A percentile compares a stretch with the other conserved stretches of the same genome.
Conservation (phyloP, 208 protist genomes). For the Sergeia podlipaevii region DNA sequence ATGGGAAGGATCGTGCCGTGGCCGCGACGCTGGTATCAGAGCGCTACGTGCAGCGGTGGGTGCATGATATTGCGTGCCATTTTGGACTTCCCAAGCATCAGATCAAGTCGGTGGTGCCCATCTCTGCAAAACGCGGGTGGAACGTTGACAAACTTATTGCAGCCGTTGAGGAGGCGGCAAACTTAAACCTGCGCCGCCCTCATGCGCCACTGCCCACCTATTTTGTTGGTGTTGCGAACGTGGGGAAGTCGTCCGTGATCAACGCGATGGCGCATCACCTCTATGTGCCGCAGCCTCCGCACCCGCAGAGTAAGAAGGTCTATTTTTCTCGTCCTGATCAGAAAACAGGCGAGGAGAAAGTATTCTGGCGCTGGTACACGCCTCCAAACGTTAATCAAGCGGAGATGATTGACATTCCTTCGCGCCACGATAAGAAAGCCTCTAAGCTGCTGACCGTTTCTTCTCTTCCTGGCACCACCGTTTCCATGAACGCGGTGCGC, state of each 20-base stretch:
- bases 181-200: constrained; percentile 74
- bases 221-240: constrained; percentile 87
- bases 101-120: constrained; percentile 64
- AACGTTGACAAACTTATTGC: constrained; percentile 72
- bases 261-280: constrained; percentile 88
- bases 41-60: constrained; percentile 75
- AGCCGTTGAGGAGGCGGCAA: constrained; percentile 69
- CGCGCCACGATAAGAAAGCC: constrained; percentile 81
- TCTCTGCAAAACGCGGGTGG: constrained; percentile 91
- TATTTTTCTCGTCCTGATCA: constrained; percentile 75
- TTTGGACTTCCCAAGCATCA: constrained; percentile 79
- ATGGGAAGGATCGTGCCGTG: constrained; percentile 67
- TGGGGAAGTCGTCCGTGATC: constrained; percentile 92
- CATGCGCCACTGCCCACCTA: constrained; percentile 80
- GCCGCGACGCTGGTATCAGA: constrained; percentile 61
- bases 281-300: constrained; percentile 80
- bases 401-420: constrained; percentile 86
- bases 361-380: constrained; percentile 90
- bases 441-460: constrained; percentile 90
- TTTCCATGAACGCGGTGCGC: constrained; percentile 75
- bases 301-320: constrained; percentile 84
- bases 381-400: constrained; percentile 86
- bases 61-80: constrained; percentile 73
- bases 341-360: constrained; percentile 49
- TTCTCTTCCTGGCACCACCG: constrained; percentile 85